These are phyloP conservation scores for Ceriops zippeliana DNA, from an alignment of 345 rosid species.

Conservation along the genomic window DNA sequence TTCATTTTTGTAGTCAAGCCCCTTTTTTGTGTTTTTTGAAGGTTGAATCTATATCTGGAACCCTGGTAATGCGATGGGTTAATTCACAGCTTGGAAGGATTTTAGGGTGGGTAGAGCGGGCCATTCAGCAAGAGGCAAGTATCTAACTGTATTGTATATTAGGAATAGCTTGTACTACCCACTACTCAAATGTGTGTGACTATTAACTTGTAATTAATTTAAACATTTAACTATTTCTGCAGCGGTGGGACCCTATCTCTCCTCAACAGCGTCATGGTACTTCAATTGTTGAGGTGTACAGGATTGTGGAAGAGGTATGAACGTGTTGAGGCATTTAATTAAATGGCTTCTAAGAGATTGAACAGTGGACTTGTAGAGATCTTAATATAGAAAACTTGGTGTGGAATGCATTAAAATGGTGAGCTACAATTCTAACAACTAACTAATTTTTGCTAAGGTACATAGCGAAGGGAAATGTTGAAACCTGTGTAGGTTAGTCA, in stretches of 20 bases:
- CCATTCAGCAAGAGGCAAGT: conserved; percentile 86
- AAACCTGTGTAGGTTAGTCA: neutral
- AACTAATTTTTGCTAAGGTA: too few species aligned
- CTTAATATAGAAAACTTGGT: too few species aligned
- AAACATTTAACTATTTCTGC: conserved; percentile 19
- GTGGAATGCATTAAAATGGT: too few species aligned
- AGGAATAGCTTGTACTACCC: too few species aligned
- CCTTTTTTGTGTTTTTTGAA: conserved; percentile 20
- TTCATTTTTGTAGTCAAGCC: neutral
- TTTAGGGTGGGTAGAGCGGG: conserved; percentile 90
- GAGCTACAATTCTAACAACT: too few species aligned
- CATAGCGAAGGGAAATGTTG: too few species aligned
- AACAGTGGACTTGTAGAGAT: too few species aligned
- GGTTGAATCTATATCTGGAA: conserved; percentile 92
- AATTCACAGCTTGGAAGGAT: conserved; percentile 89
- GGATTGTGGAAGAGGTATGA: conserved; percentile 97
- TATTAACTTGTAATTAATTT: neutral
- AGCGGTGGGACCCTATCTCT: conserved; percentile 94
- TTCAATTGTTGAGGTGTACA: conserved; percentile 91
- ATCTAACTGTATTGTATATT: neutral
- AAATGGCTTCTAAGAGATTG: too few species aligned
- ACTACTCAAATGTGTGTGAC: too few species aligned
- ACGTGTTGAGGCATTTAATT: neutral
- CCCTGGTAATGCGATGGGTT: conserved; percentile 90
- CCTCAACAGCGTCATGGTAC: conserved; percentile 92